Percentiles rank a stretch among this genome's conserved stretches.
Conservation (phyloP, 495 filamentous ascomycete genomes). For the Aspergillus carlsbadensis region DNA sequence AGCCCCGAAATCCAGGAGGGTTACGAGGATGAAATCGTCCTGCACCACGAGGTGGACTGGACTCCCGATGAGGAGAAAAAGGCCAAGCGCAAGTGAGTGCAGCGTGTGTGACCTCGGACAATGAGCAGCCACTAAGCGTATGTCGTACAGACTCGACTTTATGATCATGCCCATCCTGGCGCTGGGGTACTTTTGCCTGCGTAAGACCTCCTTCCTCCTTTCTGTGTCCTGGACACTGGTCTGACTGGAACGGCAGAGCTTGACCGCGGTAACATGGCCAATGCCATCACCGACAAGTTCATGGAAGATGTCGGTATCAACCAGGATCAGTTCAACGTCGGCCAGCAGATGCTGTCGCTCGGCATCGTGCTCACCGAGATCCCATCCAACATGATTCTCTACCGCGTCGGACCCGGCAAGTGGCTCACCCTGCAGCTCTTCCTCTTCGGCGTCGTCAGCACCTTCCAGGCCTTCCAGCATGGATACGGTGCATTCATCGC, state of each 20-base stretch:
- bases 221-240: not conserved
- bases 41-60: constrained; percentile 6
- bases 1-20: not conserved
- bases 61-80: constrained; percentile 9
- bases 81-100: constrained; percentile 14
- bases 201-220: not conserved
- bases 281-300: constrained; percentile 50
- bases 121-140: not conserved
- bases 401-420: constrained; percentile 50
- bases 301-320: constrained; percentile 51
- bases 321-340: constrained; percentile 57
- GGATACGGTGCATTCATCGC: constrained; percentile 47
- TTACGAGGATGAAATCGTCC: constrained; percentile 1
- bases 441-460: constrained; percentile 56
- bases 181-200: constrained; percentile 12
- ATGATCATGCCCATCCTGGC: constrained; percentile 17
- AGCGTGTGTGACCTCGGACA: not conserved
- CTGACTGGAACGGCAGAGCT: constrained; percentile 33
- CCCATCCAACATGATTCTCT: constrained; percentile 55
- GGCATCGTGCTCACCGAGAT: constrained; percentile 59
- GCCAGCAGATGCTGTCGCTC: constrained; percentile 51
- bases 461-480: constrained; percentile 57
- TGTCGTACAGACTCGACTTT: constrained; percentile 8
- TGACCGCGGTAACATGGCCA: constrained; percentile 52
- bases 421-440: constrained; percentile 59